phyloP scores from a whole-genome alignment of 441 rosid species.

The Populus tomentosa region DNA sequence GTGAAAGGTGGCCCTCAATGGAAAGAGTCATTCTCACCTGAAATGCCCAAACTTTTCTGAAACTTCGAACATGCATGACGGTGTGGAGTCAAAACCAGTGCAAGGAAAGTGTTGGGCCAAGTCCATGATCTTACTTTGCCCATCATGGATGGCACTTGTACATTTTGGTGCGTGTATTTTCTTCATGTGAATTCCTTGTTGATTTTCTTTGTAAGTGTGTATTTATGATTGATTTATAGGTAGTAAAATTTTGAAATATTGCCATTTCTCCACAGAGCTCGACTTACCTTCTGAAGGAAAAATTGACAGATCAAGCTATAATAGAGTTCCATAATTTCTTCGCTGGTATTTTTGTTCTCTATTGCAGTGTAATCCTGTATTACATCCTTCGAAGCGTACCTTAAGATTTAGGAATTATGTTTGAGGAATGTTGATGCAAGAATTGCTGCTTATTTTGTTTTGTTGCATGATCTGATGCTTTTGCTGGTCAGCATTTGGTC shows the following conservation, averaged over 20 bases:
- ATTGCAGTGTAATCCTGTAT: not conserved
- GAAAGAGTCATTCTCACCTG: not conserved
- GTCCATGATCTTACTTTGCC: not conserved
- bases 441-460: no score
- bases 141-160: not conserved
- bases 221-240: no score
- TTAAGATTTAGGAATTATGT: no score
- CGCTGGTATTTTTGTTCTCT: not conserved
- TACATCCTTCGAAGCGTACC: not conserved
- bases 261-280: not conserved
- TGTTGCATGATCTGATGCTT: no score
- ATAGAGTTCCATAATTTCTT: not conserved
- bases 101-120: not conserved
- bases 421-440: no score
- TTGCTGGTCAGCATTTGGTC: no score
- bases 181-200: no score
- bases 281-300: not conserved
- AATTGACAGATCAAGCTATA: not conserved
- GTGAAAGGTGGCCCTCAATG: not conserved
- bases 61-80: not conserved
- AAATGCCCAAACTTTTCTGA: not conserved
- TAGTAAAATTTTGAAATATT: no score
- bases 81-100: not conserved
- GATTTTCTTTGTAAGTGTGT: no score
- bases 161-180: no score